Percentiles rank a stretch among this genome's conserved stretches.
Conservation (phyloP, 83 land plant genomes). For the Diphasiastrum complanatum region DNA sequence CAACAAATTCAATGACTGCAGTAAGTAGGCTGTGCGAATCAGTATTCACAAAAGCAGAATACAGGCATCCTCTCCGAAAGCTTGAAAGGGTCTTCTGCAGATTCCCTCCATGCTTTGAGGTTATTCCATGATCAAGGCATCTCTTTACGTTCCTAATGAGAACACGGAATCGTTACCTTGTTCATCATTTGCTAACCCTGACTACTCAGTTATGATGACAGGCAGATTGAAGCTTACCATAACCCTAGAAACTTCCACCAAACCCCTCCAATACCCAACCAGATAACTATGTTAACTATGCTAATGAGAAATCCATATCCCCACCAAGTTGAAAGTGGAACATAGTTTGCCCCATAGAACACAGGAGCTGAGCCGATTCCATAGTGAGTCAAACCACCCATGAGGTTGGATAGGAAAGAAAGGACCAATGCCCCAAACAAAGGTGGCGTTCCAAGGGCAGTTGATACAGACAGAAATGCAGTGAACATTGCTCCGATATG, state of each 20-base stretch:
- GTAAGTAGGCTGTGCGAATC: too few relatives aligned
- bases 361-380: conserved; percentile 98
- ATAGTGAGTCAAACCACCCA: conserved; percentile 96
- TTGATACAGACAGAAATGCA: conserved; percentile 86
- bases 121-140: too few relatives aligned
- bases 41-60: too few relatives aligned
- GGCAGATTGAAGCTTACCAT: too few relatives aligned
- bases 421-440: conserved; percentile 80
- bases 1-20: too few relatives aligned
- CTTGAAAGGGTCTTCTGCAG: too few relatives aligned
- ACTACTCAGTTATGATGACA: too few relatives aligned
- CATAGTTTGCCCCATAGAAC: conserved; percentile 88
- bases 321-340: conserved; percentile 88
- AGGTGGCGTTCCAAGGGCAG: conserved; percentile 89
- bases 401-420: conserved; percentile 84
- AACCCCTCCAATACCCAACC: conserved; percentile 84
- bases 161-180: too few relatives aligned
- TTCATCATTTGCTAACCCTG: too few relatives aligned
- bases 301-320: conserved; percentile 88
- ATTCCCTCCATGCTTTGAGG: too few relatives aligned
- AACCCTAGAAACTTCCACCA: conserved; percentile 96
- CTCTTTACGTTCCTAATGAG: too few relatives aligned
- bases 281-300: conserved; percentile 74
- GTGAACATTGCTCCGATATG: conserved; percentile 98
- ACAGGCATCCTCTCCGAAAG: too few relatives aligned